phyloP scores from a whole-genome alignment of 1,139 yeast genomes.

The Nakaseomyces uthaithaninus region DNA sequence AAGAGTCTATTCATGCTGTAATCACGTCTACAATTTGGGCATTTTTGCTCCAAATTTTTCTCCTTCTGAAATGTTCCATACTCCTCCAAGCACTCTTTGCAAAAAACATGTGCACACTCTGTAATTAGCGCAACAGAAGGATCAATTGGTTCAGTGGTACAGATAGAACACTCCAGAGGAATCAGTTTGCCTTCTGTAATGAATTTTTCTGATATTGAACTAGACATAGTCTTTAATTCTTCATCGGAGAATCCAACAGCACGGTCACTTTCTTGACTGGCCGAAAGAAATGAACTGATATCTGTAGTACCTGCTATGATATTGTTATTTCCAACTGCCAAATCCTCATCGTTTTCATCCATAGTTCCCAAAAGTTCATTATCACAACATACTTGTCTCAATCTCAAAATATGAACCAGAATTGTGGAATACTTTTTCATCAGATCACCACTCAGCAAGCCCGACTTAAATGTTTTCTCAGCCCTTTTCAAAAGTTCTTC shows the following conservation, averaged over 20 bases:
- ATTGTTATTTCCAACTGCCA: constrained; percentile 28
- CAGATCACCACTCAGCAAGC: constrained; percentile 59
- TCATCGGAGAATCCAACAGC: constrained; percentile 13
- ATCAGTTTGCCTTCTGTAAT: constrained; percentile 32
- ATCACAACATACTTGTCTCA: constrained; percentile 88
- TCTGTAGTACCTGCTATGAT: constrained; percentile 28
- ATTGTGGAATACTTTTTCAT: constrained; percentile 70
- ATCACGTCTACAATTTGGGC: constrained; percentile 50
- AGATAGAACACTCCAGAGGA: constrained; percentile 75
- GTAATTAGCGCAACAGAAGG: constrained; percentile 55
- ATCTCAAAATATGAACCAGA: constrained; percentile 70
- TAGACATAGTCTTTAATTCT: constrained; percentile 33
- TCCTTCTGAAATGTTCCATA: constrained; percentile 44
- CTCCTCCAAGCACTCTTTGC: constrained; percentile 64
- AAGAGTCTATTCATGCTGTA: constrained; percentile 22
- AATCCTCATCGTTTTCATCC: constrained; percentile 35
- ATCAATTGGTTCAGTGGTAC: constrained; percentile 58
- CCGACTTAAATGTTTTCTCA: constrained; percentile 54
- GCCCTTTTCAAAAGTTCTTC: constrained; percentile 65
- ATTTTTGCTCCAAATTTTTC: constrained; percentile 30
- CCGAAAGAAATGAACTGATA: constrained; percentile 9
- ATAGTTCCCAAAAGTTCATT: constrained; percentile 46
- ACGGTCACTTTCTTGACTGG: constrained; percentile 6
- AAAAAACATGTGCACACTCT: constrained; percentile 74
- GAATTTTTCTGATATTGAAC: constrained; percentile 32